A percentile compares a stretch with the other conserved stretches of the same genome.
These are phyloP conservation scores for Ricinus communis DNA, from an alignment of 345 rosid species.

Conservation along the genomic window DNA sequence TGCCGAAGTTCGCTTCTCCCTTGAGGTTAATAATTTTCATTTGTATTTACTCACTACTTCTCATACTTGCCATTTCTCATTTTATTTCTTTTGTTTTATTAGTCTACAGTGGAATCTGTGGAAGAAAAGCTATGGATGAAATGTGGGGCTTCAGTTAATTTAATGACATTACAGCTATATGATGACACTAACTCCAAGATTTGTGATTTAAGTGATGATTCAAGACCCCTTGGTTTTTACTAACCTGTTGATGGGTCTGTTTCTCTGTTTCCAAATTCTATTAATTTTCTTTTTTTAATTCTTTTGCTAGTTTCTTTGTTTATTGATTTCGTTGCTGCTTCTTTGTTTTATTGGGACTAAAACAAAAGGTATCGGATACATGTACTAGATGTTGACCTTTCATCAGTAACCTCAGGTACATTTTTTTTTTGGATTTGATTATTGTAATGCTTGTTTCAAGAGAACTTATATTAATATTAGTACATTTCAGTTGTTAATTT, in stretches of 20 bases:
- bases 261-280: not conserved
- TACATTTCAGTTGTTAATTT: too few relatives aligned
- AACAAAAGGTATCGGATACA: constrained; percentile 64
- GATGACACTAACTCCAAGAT: constrained; percentile 71
- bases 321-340: not conserved
- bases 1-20: constrained; percentile 66
- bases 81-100: not conserved
- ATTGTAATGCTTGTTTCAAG: too few relatives aligned
- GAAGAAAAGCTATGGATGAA: constrained; percentile 91
- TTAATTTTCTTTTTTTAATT: not conserved
- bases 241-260: constrained; percentile 77
- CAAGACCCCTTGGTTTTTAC: constrained; percentile 71
- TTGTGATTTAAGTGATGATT: constrained; percentile 47
- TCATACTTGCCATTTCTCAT: not conserved
- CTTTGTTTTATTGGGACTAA: not conserved
- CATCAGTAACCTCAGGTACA: constrained; percentile 86
- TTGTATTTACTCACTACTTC: not conserved
- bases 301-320: not conserved
- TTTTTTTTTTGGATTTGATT: too few relatives aligned
- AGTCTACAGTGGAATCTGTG: constrained; percentile 64
- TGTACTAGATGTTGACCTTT: constrained; percentile 78
- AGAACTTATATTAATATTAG: too few relatives aligned
- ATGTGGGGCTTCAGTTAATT: constrained; percentile 74
- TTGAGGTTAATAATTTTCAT: constrained; percentile 41
- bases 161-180: constrained; percentile 77